These are phyloP conservation scores for Teunomyces cretensis DNA, from an alignment of 805 yeast species.

Conservation along the genomic window DNA sequence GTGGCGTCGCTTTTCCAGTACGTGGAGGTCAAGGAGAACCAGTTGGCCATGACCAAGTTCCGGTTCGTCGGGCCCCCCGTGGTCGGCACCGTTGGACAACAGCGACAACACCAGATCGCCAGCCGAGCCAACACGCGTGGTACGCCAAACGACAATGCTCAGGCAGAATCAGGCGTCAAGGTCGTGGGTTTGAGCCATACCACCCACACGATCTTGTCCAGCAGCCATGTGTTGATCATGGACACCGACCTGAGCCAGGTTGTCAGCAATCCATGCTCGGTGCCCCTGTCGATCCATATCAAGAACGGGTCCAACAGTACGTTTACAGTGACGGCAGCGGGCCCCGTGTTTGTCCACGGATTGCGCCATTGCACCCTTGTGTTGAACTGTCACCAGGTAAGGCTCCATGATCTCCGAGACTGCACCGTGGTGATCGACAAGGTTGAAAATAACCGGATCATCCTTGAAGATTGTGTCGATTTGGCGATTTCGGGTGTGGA, in stretches of 20 bases:
- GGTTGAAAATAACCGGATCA: slow-evolving; percentile 22
- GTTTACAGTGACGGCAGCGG: slow-evolving; percentile 19
- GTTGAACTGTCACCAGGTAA: slow-evolving; percentile 29
- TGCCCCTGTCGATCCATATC: slow-evolving; percentile 24
- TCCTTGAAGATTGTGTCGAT: slow-evolving; percentile 30
- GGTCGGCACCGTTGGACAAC: too few relatives aligned
- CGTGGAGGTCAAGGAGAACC: slow-evolving; percentile 18
- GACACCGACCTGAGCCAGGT: slow-evolving; percentile 11
- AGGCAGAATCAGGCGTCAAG: too few relatives aligned
- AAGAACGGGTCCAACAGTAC: slow-evolving; percentile 14
- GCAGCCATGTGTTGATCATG: slow-evolving; percentile 13
- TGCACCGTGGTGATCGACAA: slow-evolving; percentile 15
- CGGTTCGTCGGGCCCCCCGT: slow-evolving; percentile 21
- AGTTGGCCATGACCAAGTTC: slow-evolving; percentile 18
- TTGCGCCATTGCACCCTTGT: slow-evolving; percentile 16
- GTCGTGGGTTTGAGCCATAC: neutral
- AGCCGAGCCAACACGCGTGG: too few relatives aligned
- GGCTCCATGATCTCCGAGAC: slow-evolving; percentile 24
- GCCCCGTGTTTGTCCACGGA: slow-evolving; percentile 31
- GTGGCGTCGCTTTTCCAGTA: slow-evolving; percentile 19
- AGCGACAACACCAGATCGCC: too few relatives aligned
- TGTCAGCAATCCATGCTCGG: neutral
- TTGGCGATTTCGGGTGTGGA: slow-evolving; percentile 11
- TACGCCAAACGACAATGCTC: too few relatives aligned
- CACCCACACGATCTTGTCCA: neutral